phyloP scores from a whole-genome alignment of 148 eudicot genomes.

The Oxyria digyna region DNA sequence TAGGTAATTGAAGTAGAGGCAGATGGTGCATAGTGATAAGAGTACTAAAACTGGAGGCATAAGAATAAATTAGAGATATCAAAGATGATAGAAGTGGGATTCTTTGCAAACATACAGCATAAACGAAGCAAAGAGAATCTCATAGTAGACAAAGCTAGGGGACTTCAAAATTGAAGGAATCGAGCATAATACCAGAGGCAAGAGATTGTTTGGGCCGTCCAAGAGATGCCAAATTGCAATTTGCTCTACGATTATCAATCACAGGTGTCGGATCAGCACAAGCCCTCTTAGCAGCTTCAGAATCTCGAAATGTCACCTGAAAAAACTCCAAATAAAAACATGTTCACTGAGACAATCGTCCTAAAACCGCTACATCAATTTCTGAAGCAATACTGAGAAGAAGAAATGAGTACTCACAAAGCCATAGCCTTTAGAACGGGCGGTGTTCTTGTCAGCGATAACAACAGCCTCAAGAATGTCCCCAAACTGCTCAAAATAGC shows the following conservation, averaged over 20 bases:
- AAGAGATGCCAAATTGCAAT: slow-evolving; percentile 90
- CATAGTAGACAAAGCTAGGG: background rate
- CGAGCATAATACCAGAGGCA: slow-evolving; percentile 25
- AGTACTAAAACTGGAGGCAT: background rate
- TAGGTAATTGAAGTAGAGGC: background rate
- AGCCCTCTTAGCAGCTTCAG: slow-evolving; percentile 92
- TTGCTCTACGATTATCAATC: slow-evolving; percentile 90
- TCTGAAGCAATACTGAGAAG: background rate
- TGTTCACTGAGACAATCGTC: background rate
- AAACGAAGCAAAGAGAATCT: background rate
- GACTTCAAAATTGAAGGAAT: background rate
- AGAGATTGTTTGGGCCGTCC: slow-evolving; percentile 73
- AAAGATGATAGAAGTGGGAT: background rate
- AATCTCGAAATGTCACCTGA: slow-evolving; percentile 96
- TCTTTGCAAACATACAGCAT: background rate
- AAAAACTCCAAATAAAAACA: slow-evolving; percentile 40
- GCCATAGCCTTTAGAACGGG: slow-evolving; percentile 93
- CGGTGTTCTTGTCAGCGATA: slow-evolving; percentile 85
- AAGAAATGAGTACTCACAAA: slow-evolving; percentile 61
- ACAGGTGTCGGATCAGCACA: slow-evolving; percentile 82
- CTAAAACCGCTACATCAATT: background rate
- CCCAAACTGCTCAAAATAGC: slow-evolving; percentile 77
- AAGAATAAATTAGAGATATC: background rate
- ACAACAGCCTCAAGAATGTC: slow-evolving; percentile 97
- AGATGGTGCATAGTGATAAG: background rate